Percentiles rank a stretch among this genome's conserved stretches.
phyloP scores from a whole-genome alignment of 352 stramenopile species.

The Blastocystis sp. region DNA sequence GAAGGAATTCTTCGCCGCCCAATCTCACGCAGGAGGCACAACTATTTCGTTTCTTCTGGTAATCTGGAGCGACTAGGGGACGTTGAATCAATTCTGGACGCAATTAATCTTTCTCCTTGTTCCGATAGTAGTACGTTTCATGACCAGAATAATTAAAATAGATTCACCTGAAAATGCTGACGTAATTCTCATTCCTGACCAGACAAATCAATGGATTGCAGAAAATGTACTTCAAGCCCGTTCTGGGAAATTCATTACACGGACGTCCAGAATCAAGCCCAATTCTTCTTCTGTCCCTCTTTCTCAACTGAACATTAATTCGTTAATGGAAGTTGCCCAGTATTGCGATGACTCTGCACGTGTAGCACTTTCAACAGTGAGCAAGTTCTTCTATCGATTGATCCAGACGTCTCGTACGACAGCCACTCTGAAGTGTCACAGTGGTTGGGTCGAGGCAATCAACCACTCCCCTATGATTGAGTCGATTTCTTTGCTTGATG shows the following conservation, averaged over 20 bases:
- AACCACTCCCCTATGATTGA: background rate
- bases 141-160: background rate
- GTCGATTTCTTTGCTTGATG: background rate
- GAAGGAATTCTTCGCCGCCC: background rate
- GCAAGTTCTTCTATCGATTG: background rate
- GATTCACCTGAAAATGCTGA: background rate
- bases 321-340: conserved; percentile 24
- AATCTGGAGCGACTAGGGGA: background rate
- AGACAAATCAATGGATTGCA: background rate
- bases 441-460: conserved; percentile 1
- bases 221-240: background rate
- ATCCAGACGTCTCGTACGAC: background rate
- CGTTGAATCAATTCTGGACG: background rate
- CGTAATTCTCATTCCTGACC: background rate
- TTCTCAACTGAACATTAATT: background rate
- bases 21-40: background rate
- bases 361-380: background rate
- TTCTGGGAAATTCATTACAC: background rate
- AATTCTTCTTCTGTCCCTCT: background rate
- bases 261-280: background rate
- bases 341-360: background rate
- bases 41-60: background rate
- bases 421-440: background rate
- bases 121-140: background rate
- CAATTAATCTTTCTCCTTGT: background rate